Evolutionary conservation across 1,284 basidiomycete species (phyloP).

Genomic region (Pyrrhoderma lamaoense): DNA sequence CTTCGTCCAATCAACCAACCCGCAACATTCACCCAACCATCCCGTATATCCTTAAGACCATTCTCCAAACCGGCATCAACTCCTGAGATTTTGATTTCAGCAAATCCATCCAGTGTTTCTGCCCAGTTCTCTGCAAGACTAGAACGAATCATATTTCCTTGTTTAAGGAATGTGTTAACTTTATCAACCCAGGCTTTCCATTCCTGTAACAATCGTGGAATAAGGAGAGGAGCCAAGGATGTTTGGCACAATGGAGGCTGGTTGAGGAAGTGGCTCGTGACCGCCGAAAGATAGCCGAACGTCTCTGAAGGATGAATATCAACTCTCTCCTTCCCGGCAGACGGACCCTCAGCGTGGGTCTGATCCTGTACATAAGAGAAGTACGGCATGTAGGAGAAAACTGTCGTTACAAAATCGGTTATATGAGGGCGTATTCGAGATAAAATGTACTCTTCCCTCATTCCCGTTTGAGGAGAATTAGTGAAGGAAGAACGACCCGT

Average conservation of each 20-base stretch:
- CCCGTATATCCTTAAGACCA: constrained; percentile 50
- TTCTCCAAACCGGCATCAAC: constrained; percentile 28
- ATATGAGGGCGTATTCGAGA: constrained; percentile 69
- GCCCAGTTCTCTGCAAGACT: constrained; percentile 64
- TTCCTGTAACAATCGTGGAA: constrained; percentile 57
- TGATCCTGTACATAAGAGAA: constrained; percentile 48
- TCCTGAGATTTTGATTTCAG: constrained; percentile 42
- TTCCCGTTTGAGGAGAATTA: constrained; percentile 34
- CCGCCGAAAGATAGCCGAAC: constrained; percentile 57
- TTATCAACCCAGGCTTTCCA: constrained; percentile 72
- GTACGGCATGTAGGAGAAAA: constrained; percentile 73
- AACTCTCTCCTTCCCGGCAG: constrained; percentile 48
- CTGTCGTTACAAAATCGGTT: constrained; percentile 64
- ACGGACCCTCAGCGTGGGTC: constrained; percentile 34
- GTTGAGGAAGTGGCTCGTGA: constrained; percentile 58
- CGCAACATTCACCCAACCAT: constrained; percentile 63
- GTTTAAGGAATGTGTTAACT: constrained; percentile 36
- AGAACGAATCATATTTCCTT: constrained; percentile 69
- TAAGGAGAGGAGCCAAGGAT: constrained; percentile 46
- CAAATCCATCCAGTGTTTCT: constrained; percentile 56
- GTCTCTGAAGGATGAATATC: constrained; percentile 65
- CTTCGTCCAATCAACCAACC: constrained; percentile 69
- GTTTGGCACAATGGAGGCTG: constrained; percentile 60
- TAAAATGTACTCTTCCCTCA: constrained; percentile 72
- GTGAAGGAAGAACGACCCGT: constrained; percentile 23